phyloP scores from a whole-genome alignment of 257 asterid species.

The Plantago ovata region DNA sequence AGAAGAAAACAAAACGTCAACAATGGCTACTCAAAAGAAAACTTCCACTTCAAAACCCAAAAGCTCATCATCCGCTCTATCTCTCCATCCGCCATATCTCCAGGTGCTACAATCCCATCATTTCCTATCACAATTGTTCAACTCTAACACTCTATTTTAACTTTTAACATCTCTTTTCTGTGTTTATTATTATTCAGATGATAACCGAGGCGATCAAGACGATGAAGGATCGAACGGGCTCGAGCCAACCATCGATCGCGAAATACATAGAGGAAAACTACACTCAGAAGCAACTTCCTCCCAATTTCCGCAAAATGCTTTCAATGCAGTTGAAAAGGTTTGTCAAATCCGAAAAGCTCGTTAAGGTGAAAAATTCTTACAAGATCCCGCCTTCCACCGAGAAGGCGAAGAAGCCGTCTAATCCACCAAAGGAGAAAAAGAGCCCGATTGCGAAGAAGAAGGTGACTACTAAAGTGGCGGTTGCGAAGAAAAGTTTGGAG shows the following conservation, averaged over 20 bases:
- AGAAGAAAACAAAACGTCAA: not conserved
- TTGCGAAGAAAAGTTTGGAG: conserved; percentile 20
- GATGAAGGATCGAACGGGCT: conserved; percentile 51
- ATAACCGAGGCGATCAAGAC: conserved; percentile 52
- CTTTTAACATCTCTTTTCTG: not conserved
- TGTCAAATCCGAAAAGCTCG: conserved; percentile 43
- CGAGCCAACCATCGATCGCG: conserved; percentile 65
- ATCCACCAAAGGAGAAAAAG: not conserved
- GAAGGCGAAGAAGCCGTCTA: conserved; percentile 24
- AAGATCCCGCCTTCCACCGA: conserved; percentile 31
- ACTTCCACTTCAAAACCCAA: conserved; percentile 10
- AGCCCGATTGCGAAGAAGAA: not conserved
- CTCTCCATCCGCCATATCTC: conserved; percentile 46
- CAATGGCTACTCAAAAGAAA: conserved; percentile 42
- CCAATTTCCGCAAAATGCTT: conserved; percentile 43
- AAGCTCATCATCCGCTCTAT: conserved; percentile 16
- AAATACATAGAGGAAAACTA: conserved; percentile 45
- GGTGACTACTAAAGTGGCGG: not conserved
- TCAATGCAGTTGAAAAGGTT: conserved; percentile 46
- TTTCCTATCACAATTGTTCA: not conserved
- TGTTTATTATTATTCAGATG: conserved; percentile 28
- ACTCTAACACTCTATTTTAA: not conserved
- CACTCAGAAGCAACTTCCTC: conserved; percentile 31
- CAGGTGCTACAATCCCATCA: conserved; percentile 19
- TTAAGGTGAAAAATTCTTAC: conserved; percentile 47